A percentile compares a stretch with the other conserved stretches of the same genome.
Evolutionary conservation across 2,329 filamentous ascomycete species (phyloP).

Genomic region (Uncinocarpus reesii): DNA sequence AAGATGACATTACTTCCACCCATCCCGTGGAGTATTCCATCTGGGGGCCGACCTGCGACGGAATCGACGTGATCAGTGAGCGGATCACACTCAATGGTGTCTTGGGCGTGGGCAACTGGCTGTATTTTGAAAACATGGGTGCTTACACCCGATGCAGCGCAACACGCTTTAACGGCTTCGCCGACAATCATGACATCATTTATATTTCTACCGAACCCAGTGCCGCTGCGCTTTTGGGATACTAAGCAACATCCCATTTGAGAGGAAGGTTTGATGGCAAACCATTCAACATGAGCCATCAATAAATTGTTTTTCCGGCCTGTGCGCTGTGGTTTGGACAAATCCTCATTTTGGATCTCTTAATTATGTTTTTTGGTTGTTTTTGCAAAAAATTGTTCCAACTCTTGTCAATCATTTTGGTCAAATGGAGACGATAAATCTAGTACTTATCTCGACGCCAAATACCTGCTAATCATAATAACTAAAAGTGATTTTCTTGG

Average conservation of each 20-base stretch:
- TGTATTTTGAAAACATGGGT: constrained; percentile 98
- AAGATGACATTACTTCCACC: constrained; percentile 47
- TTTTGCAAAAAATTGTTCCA: too few relatives aligned
- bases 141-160: constrained; percentile 98
- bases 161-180: constrained; percentile 95
- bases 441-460: background rate
- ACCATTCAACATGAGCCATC: constrained; percentile 12
- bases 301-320: background rate
- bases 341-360: background rate
- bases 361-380: background rate
- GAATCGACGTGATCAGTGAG: constrained; percentile 86
- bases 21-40: constrained; percentile 72
- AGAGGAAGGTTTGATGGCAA: constrained; percentile 1
- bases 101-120: constrained; percentile 89
- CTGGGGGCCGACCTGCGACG: constrained; percentile 96
- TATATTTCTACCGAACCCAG: constrained; percentile 92
- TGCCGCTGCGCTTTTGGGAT: constrained; percentile 60
- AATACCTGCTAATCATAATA: background rate
- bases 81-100: constrained; percentile 65
- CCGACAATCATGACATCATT: constrained; percentile 80
- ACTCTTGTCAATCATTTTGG: background rate
- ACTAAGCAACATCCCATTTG: constrained; percentile 21
- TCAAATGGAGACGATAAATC: background rate
- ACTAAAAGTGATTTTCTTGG: background rate
- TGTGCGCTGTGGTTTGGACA: background rate